phyloP scores from a whole-genome alignment of 2,329 filamentous ascomycete genomes.

The Stachybotrys chartarum region DNA sequence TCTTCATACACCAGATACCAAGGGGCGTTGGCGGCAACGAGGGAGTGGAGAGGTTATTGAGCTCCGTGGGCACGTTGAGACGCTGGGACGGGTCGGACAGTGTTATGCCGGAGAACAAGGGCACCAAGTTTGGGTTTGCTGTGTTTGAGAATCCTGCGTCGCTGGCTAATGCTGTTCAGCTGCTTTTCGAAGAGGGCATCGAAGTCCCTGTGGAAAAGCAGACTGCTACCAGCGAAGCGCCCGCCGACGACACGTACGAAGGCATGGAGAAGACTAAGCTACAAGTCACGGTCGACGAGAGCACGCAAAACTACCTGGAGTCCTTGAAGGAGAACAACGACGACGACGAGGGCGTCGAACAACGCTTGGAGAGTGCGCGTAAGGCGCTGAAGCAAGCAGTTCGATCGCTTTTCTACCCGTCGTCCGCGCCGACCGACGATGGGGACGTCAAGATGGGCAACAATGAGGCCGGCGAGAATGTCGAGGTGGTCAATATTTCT shows the following conservation, averaged over 20 bases:
- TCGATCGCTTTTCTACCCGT: slow-evolving; percentile 64
- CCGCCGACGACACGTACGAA: slow-evolving; percentile 38
- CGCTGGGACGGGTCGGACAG: slow-evolving; percentile 75
- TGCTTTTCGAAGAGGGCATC: slow-evolving; percentile 75
- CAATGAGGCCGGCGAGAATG: slow-evolving; percentile 52
- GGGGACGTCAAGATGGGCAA: slow-evolving; percentile 67
- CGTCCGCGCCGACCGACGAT: slow-evolving; percentile 46
- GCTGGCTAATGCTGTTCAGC: slow-evolving; percentile 74
- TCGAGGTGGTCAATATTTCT: slow-evolving; percentile 86
- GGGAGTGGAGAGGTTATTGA: slow-evolving; percentile 70
- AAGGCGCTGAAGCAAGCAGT: slow-evolving; percentile 61
- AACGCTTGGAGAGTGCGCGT: slow-evolving; percentile 63
- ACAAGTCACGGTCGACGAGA: slow-evolving; percentile 71
- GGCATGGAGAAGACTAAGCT: slow-evolving; percentile 64
- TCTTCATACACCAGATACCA: slow-evolving; percentile 83
- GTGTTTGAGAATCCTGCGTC: slow-evolving; percentile 91
- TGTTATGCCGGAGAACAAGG: slow-evolving; percentile 60
- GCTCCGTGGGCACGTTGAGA: slow-evolving; percentile 68
- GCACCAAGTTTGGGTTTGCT: slow-evolving; percentile 86
- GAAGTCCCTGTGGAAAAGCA: slow-evolving; percentile 78
- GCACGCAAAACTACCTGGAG: slow-evolving; percentile 77
- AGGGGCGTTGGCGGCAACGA: slow-evolving; percentile 71
- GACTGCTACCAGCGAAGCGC: slow-evolving; percentile 36
- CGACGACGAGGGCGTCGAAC: slow-evolving; percentile 56
- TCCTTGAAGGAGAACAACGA: slow-evolving; percentile 63